Base-by-base conservation (phyloP, 2,329 filamentous ascomycete genomes). In the Hypoxylon sp. region DNA sequence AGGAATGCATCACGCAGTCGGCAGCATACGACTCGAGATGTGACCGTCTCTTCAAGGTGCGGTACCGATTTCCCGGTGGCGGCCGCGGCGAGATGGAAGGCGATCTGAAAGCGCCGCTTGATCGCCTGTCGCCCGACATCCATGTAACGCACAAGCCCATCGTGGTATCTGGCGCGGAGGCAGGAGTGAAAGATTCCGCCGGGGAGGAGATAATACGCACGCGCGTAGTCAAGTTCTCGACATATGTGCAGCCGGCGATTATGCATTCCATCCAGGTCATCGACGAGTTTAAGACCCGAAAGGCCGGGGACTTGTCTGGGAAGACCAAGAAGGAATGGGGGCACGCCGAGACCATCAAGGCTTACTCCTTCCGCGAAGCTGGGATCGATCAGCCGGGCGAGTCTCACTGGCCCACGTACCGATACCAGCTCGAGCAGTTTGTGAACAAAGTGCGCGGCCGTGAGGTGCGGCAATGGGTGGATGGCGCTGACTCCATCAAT, bases 391-490 rank as follows among this genome's bases (percentile, higher is more conserved):
- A 75, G 60, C 63, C 73, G 19, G 76, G 75, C 10, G 75, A 77
- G 58, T 56, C 73, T 5, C 76, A 74, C 60, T 82, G 80, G 80
- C 74, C 73, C 5, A 78, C 79, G 2, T 82, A 82, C 63, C 75
- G 80, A 5, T 76, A 80, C 68, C 75, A 80, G 70, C 73, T 83
- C 5, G 80, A 82, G 68, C 74, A 78, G 45, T 83, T 82, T 53
- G 79, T 82, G 2, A 79, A 81, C 64, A 75, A 69, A 46, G 69
- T 82, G 28, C 78, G 77, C 41, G 79, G 78, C 2, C 70, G 77
- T 13, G 72, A 75, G 21, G 75, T 75, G 9, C 74, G 67, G 1
- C 72, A 79, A 21, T 83, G 81, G 81, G 74, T 83, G 28, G 69
- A 72, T 21, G 74, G 72, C 1, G 72, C 75, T 55, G 79, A 82